Conservation (phyloP, 192 early-diverging fungal species). For the Dimargaris cristalligena region DNA sequence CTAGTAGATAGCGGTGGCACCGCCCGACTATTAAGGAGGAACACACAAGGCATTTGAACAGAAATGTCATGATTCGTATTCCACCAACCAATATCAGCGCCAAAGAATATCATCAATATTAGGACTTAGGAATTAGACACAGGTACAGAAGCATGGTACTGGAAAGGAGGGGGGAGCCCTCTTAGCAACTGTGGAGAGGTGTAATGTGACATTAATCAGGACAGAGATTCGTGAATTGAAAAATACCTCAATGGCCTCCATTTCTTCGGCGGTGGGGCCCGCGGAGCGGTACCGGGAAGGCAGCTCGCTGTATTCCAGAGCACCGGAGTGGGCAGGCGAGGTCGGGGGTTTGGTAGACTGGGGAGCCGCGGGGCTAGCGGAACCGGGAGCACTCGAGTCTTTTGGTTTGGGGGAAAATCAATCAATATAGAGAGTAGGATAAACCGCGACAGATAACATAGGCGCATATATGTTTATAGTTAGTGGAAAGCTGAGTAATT, state of each 20-base stretch:
- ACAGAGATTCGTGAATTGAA: background rate
- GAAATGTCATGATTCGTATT: background rate
- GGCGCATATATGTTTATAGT: too few relatives aligned
- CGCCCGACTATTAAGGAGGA: background rate
- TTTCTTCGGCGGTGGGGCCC: constrained; percentile 21
- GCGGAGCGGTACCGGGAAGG: constrained; percentile 28
- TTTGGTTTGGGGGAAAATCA: too few relatives aligned
- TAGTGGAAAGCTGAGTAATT: too few relatives aligned
- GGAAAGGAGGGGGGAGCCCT: too few relatives aligned
- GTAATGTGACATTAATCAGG: too few relatives aligned
- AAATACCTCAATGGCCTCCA: constrained; percentile 22
- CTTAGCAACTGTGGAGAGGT: too few relatives aligned
- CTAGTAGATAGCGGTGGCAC: background rate
- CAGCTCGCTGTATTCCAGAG: constrained; percentile 27
- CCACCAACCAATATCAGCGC: background rate
- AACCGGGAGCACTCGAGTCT: too few relatives aligned
- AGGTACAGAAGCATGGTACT: background rate
- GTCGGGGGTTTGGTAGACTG: too few relatives aligned
- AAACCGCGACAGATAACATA: too few relatives aligned
- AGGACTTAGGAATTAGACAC: background rate
- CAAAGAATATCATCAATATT: background rate
- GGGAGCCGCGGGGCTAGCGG: too few relatives aligned
- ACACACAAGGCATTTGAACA: background rate
- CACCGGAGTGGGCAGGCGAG: too few relatives aligned
- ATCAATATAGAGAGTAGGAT: too few relatives aligned